phyloP scores from a whole-genome alignment of 495 filamentous ascomycete species.

The Penicillium samsonianum region DNA sequence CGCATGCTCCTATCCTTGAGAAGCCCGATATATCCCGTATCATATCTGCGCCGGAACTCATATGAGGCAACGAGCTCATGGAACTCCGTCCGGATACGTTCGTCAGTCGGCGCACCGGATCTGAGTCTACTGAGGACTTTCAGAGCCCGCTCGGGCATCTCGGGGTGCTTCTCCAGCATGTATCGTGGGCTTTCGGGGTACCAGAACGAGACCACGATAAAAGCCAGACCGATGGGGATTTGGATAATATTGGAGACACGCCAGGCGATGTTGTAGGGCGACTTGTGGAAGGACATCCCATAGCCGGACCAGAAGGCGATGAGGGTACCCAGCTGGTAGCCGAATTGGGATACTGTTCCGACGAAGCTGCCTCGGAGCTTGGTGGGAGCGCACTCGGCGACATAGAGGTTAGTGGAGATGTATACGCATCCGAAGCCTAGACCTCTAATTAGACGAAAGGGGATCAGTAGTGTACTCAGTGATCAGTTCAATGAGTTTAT shows the following conservation, averaged over 20 bases:
- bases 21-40: conserved; percentile 33
- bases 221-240: conserved; percentile 38
- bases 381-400: conserved; percentile 39
- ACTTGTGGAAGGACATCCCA: conserved; percentile 43
- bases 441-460: conserved; percentile 18
- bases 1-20: conserved; percentile 36
- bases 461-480: neutral
- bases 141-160: conserved; percentile 33
- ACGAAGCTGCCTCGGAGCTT: conserved; percentile 39
- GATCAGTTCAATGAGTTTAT: neutral
- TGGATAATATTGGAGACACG: conserved; percentile 39
- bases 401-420: conserved; percentile 42
- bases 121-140: conserved; percentile 31
- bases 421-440: conserved; percentile 42
- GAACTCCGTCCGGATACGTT: conserved; percentile 37
- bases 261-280: conserved; percentile 43
- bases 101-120: conserved; percentile 27
- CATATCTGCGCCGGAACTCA: conserved; percentile 33
- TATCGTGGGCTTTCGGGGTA: conserved; percentile 38
- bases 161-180: conserved; percentile 39
- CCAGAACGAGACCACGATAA: conserved; percentile 37
- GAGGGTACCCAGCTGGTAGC: conserved; percentile 33
- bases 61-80: conserved; percentile 37
- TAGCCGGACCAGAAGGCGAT: conserved; percentile 45
- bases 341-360: conserved; percentile 36